Evolutionary conservation across 495 filamentous ascomycete genomes (phyloP).

Genomic region (Lentithecium fluviatile): DNA sequence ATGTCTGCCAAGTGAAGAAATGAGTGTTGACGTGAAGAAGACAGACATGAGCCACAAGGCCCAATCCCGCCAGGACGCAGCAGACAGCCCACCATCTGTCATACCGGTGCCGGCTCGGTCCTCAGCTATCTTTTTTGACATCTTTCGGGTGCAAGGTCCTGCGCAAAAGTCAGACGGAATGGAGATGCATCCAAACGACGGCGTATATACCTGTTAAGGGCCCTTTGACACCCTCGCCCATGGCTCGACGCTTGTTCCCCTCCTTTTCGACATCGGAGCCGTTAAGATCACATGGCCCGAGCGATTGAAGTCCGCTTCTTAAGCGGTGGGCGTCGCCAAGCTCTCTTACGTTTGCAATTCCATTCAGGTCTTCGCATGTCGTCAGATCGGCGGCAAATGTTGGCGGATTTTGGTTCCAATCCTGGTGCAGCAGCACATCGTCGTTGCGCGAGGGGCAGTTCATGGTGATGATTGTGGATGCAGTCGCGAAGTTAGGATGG

Average conservation of each 20-base stretch:
- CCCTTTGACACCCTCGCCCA: too few relatives aligned
- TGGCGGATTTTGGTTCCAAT: conserved; percentile 50
- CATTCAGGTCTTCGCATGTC: conserved; percentile 64
- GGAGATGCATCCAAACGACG: neutral
- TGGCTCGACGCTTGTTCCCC: too few relatives aligned
- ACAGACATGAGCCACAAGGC: conserved; percentile 1
- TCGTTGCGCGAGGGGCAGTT: conserved; percentile 66
- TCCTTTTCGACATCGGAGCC: too few relatives aligned
- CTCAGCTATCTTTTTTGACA: neutral
- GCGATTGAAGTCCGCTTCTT: neutral
- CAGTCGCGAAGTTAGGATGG: too few relatives aligned
- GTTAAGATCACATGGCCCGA: too few relatives aligned
- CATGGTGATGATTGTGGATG: conserved; percentile 43
- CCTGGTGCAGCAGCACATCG: conserved; percentile 53
- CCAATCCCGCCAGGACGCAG: neutral
- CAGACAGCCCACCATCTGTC: neutral
- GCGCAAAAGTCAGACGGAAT: too few relatives aligned
- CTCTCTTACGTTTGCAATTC: conserved; percentile 43
- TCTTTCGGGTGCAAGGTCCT: conserved; percentile 2
- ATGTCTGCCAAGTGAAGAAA: neutral
- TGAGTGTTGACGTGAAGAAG: neutral
- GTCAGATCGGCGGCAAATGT: conserved; percentile 58
- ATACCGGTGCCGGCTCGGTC: too few relatives aligned
- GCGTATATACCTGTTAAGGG: too few relatives aligned
- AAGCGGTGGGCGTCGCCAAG: neutral